These are phyloP conservation scores for Globisporangium okanoganense DNA, from an alignment of 352 stramenopile species.

Conservation along the genomic window DNA sequence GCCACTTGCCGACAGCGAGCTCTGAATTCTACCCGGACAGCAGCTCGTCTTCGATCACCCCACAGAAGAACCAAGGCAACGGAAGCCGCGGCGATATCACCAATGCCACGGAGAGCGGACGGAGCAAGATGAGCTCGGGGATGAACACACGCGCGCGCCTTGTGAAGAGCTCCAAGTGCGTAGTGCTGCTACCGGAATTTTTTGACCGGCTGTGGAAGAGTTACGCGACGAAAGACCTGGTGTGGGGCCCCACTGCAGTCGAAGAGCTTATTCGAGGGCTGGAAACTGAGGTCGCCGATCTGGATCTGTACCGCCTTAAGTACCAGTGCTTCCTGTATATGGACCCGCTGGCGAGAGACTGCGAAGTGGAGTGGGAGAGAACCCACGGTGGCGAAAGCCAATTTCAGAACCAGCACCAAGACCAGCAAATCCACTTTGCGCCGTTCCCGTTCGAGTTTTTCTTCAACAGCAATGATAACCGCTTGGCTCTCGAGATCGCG, in stretches of 20 bases:
- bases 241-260: constrained; percentile 68
- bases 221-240: constrained; percentile 74
- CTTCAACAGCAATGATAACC: constrained; percentile 56
- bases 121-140: constrained; percentile 63
- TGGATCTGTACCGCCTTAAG: constrained; percentile 77
- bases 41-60: constrained; percentile 20
- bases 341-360: constrained; percentile 64
- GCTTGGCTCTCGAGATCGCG: constrained; percentile 63
- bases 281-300: constrained; percentile 59
- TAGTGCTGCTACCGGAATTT: constrained; percentile 83
- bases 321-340: constrained; percentile 83
- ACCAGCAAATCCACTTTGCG: constrained; percentile 29
- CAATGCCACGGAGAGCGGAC: constrained; percentile 65
- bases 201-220: constrained; percentile 80
- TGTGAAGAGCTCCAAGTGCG: constrained; percentile 73
- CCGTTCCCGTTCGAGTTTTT: constrained; percentile 77
- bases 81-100: constrained; percentile 46
- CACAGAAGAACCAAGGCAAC: constrained; percentile 34
- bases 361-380: constrained; percentile 41
- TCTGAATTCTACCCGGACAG: constrained; percentile 39
- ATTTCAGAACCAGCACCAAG: constrained; percentile 23
- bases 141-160: constrained; percentile 74
- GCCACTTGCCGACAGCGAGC: constrained; percentile 53
- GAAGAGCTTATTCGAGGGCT: constrained; percentile 75
- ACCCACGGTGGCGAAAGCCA: constrained; percentile 13